Conservation (phyloP, 2,329 filamentous ascomycete species). For the Sporothrix brunneoviolacea region DNA sequence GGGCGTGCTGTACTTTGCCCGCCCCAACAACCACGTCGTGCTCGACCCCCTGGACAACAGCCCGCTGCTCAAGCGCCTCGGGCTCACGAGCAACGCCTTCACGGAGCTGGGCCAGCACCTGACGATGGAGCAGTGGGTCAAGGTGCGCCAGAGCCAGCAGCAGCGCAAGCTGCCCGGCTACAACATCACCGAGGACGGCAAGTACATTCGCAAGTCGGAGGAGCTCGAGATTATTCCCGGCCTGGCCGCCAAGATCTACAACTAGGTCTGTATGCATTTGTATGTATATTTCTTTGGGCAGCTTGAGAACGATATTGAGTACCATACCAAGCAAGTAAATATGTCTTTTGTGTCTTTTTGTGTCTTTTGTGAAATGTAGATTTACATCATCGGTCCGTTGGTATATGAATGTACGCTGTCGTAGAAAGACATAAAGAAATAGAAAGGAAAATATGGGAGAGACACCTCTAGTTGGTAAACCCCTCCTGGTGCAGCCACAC, state of each 20-base stretch:
- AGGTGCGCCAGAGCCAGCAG: constrained; percentile 30
- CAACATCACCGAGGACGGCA: constrained; percentile 30
- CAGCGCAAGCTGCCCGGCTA: constrained; percentile 30
- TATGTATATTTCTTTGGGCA: too few relatives aligned
- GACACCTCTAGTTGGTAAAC: constrained; percentile 3
- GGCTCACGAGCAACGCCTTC: constrained; percentile 32
- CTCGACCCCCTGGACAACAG: constrained; percentile 30
- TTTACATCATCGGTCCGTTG: too few relatives aligned
- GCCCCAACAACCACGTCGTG: constrained; percentile 32
- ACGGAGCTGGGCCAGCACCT: constrained; percentile 18
- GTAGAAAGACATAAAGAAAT: not conserved
- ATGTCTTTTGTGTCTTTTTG: too few relatives aligned
- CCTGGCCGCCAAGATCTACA: constrained; percentile 33
- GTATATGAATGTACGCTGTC: too few relatives aligned
- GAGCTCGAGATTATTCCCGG: constrained; percentile 37
- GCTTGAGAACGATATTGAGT: too few relatives aligned
- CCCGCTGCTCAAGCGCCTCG: constrained; percentile 29
- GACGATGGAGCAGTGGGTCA: constrained; percentile 17
- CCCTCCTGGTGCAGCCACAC: constrained; percentile 15
- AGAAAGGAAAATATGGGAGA: not conserved
- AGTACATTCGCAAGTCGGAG: constrained; percentile 29
- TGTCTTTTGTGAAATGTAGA: too few relatives aligned
- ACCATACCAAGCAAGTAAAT: too few relatives aligned
- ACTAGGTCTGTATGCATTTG: constrained; percentile 15
- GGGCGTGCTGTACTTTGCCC: constrained; percentile 46